Percentiles rank a stretch among this genome's conserved stretches.
phyloP scores from a whole-genome alignment of 2,329 filamentous ascomycete species.

The Penicillium occitanis region DNA sequence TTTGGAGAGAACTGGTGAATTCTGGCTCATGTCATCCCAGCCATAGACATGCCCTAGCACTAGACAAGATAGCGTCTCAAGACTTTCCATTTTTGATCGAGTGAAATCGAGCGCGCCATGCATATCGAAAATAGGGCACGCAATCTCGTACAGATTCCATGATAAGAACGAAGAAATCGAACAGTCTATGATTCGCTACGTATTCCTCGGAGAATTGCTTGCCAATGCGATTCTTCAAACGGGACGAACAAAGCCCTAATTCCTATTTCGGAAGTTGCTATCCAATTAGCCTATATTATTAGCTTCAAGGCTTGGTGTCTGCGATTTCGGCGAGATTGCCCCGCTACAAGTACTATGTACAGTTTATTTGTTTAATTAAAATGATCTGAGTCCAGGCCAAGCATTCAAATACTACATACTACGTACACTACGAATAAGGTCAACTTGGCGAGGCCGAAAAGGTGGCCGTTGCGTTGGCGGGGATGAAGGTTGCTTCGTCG shows the following conservation, averaged over 20 bases:
- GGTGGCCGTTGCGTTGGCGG: not conserved
- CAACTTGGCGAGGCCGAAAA: not conserved
- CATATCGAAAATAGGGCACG: not conserved
- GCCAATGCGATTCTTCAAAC: not conserved
- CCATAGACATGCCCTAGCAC: not conserved
- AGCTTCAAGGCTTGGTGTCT: not conserved
- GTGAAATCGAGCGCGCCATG: not conserved
- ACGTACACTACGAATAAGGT: not conserved
- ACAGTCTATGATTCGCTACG: not conserved
- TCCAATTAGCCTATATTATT: constrained; percentile 2
- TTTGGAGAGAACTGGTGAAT: not conserved
- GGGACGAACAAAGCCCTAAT: not conserved
- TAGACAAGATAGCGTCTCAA: not conserved
- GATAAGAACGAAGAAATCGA: not conserved
- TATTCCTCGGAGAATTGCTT: not conserved
- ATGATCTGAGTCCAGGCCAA: not conserved
- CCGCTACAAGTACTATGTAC: not conserved
- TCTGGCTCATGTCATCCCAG: not conserved
- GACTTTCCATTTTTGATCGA: not conserved
- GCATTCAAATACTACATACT: not conserved
- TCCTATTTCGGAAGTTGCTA: not conserved
- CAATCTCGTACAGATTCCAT: not conserved
- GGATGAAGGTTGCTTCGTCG: not conserved
- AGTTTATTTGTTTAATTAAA: not conserved
- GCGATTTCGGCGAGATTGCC: not conserved